These are phyloP conservation scores for Vaccinium darrowii DNA, from an alignment of 148 eudicot species.

Conservation along the genomic window DNA sequence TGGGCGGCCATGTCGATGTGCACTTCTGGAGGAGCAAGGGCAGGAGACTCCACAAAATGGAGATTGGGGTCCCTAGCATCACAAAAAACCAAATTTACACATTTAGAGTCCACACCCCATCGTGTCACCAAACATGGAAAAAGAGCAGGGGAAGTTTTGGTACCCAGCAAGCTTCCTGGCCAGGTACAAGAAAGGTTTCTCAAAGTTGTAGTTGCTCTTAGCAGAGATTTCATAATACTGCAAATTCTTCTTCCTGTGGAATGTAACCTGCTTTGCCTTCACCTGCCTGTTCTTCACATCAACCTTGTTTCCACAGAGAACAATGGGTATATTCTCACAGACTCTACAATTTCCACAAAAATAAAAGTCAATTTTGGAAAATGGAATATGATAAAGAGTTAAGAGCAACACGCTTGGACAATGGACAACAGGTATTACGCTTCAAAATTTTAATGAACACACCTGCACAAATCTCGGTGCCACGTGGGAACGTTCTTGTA, in stretches of 20 bases:
- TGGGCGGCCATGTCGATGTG: constrained; percentile 24
- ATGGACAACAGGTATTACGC: neutral
- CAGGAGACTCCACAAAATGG: constrained; percentile 23
- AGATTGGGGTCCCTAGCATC: constrained; percentile 19
- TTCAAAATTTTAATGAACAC: neutral
- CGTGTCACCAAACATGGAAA: neutral
- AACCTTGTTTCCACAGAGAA: constrained; percentile 25
- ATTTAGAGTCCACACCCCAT: neutral
- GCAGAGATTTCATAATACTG: constrained; percentile 25
- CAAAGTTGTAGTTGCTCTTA: constrained; percentile 23
- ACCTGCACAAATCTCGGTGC: constrained; percentile 26
- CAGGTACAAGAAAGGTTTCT: constrained; percentile 25
- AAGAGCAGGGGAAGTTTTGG: neutral
- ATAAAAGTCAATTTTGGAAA: neutral
- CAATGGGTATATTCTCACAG: constrained; percentile 23
- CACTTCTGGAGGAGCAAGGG: constrained; percentile 27
- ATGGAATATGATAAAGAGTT: neutral
- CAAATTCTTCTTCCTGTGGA: constrained; percentile 28
- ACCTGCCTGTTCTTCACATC: constrained; percentile 30
- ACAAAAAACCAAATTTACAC: neutral
- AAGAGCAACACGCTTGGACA: neutral
- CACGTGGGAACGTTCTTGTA: constrained; percentile 24
- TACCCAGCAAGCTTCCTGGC: constrained; percentile 25
- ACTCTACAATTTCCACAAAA: constrained; percentile 12
- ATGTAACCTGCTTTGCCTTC: constrained; percentile 27